A percentile compares a stretch with the other conserved stretches of the same genome.
Evolutionary conservation across 2,329 filamentous ascomycete species (phyloP).

Genomic region (Calonectria pseudoreteaudii): DNA sequence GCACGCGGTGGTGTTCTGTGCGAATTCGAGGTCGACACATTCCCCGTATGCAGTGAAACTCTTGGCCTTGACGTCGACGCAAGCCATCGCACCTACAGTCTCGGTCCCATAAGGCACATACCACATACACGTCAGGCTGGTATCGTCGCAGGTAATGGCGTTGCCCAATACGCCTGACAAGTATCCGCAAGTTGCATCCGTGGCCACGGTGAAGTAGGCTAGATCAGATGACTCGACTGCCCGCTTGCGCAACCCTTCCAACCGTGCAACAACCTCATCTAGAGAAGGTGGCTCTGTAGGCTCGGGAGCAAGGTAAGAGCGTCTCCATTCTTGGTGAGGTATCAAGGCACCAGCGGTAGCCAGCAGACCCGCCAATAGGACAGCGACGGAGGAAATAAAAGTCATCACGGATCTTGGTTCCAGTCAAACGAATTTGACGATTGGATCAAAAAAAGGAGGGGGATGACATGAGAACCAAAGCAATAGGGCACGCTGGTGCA

Average conservation of each 20-base stretch:
- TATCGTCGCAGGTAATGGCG: not conserved
- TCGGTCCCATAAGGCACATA: not conserved
- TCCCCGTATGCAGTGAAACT: not conserved
- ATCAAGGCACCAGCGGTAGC: not conserved
- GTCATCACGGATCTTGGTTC: not conserved
- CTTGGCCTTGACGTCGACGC: not conserved
- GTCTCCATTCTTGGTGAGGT: not conserved
- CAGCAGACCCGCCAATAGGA: not conserved
- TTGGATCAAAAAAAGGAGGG: not conserved
- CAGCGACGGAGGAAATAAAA: not conserved
- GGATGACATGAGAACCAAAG: too few species aligned
- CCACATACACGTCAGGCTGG: not conserved
- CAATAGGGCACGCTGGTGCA: not conserved
- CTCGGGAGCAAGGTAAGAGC: not conserved
- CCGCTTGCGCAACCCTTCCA: not conserved
- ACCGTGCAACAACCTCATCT: not conserved
- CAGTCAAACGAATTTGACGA: not conserved
- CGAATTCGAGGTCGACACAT: not conserved
- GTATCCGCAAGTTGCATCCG: not conserved
- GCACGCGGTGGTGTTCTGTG: not conserved
- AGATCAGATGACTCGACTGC: not conserved
- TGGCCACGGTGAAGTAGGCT: not conserved
- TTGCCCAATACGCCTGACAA: not conserved
- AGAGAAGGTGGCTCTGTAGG: not conserved
- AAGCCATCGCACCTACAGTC: not conserved